Percentiles rank a stretch among this genome's conserved stretches.
phyloP scores from a whole-genome alignment of 352 stramenopile genomes.

The Phytophthora foliorum region DNA sequence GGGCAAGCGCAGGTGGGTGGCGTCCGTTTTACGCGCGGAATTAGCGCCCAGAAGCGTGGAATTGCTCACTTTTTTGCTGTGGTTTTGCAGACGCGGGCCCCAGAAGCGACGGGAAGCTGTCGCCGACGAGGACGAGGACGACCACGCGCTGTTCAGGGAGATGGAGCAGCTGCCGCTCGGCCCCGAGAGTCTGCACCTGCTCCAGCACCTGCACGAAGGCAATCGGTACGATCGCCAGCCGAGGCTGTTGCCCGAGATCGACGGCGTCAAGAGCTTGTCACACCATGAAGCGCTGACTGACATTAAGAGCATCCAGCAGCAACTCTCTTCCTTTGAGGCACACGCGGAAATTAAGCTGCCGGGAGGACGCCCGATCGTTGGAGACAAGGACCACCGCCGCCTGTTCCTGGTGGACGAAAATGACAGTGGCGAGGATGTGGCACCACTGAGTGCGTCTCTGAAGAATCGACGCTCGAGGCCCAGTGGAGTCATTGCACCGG shows the following conservation, averaged over 20 bases:
- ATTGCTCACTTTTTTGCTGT: conserved; percentile 19
- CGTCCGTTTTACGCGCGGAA: background rate
- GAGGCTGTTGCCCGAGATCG: conserved; percentile 64
- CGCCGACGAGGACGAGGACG: conserved; percentile 33
- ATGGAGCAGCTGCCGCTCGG: conserved; percentile 33
- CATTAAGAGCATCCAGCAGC: conserved; percentile 66
- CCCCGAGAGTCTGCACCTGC: conserved; percentile 39
- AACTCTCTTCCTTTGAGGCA: conserved; percentile 59
- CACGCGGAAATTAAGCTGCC: conserved; percentile 34
- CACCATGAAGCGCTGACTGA: conserved; percentile 60
- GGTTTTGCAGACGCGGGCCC: conserved; percentile 44
- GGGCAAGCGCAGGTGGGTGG: conserved; percentile 48
- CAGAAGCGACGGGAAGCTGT: conserved; percentile 65
- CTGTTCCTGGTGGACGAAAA: conserved; percentile 37
- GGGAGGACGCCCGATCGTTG: conserved; percentile 14
- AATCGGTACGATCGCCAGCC: conserved; percentile 57
- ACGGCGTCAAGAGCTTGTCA: conserved; percentile 62
- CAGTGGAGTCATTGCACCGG: conserved; percentile 65
- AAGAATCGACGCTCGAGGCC: conserved; percentile 53
- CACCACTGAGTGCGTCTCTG: conserved; percentile 32
- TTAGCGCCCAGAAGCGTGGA: conserved; percentile 2
- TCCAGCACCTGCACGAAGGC: conserved; percentile 47
- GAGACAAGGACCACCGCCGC: conserved; percentile 35
- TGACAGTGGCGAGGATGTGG: conserved; percentile 41
- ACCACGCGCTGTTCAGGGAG: conserved; percentile 19